phyloP scores from a whole-genome alignment of 2,329 filamentous ascomycete genomes.

The Alternaria sp. region DNA sequence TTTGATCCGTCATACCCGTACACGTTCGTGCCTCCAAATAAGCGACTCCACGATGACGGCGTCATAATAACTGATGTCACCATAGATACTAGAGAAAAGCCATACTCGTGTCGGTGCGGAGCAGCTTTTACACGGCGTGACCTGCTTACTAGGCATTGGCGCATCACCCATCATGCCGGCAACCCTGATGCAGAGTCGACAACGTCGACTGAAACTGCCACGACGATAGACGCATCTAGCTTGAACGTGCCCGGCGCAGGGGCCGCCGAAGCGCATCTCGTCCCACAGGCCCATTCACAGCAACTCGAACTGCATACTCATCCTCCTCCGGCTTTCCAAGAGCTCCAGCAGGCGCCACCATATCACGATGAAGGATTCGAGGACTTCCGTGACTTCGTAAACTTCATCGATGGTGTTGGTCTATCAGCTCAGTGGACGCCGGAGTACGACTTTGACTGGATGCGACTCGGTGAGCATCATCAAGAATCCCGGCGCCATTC shows the following conservation, averaged over 20 bases:
- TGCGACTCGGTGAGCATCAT: slow-evolving; percentile 29
- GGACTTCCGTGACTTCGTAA: slow-evolving; percentile 44
- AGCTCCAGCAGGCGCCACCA: slow-evolving; percentile 11
- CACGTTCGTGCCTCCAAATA: slow-evolving; percentile 32
- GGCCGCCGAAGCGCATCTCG: slow-evolving; percentile 6
- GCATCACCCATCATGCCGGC: slow-evolving; percentile 34
- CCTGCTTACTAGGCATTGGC: slow-evolving; percentile 43
- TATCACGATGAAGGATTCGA: slow-evolving; percentile 39
- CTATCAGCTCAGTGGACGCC: slow-evolving; percentile 43
- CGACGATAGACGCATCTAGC: slow-evolving; percentile 8
- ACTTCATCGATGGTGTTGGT: slow-evolving; percentile 45
- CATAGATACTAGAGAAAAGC: slow-evolving; percentile 43
- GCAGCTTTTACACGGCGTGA: slow-evolving; percentile 40
- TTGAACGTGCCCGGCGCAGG: slow-evolving; percentile 6
- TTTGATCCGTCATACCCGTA: slow-evolving; percentile 42
- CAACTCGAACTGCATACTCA: slow-evolving; percentile 22
- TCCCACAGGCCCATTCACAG: slow-evolving; percentile 11
- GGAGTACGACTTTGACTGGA: slow-evolving; percentile 42
- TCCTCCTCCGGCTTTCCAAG: slow-evolving; percentile 18
- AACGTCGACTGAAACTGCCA: slow-evolving; percentile 14
- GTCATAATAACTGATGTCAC: slow-evolving; percentile 18
- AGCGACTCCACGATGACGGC: slow-evolving; percentile 1
- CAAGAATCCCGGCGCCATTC: slow-evolving; percentile 30
- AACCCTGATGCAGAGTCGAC: slow-evolving; percentile 12
- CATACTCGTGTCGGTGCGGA: slow-evolving; percentile 39